Percentiles rank a stretch among this genome's conserved stretches.
Conservation (phyloP, 306 rosid species). For the Aeschynomene evenia region DNA sequence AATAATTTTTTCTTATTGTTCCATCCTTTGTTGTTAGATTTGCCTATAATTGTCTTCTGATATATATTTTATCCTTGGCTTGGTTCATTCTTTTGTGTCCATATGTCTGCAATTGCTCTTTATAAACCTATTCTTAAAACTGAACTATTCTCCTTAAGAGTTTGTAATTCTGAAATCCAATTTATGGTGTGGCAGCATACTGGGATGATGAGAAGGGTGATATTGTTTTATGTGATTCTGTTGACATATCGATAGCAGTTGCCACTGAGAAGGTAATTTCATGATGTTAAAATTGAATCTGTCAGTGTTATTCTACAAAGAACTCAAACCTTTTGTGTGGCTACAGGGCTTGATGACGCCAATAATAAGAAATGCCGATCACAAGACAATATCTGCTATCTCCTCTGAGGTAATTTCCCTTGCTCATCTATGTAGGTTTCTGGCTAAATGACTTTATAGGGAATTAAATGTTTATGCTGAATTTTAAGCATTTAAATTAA, state of each 20-base stretch:
- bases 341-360: conserved; percentile 97
- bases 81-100: conserved; percentile 8
- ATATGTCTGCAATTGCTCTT: conserved; percentile 11
- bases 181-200: conserved; percentile 59
- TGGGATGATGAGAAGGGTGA: conserved; percentile 86
- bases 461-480: conserved; percentile 7
- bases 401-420: conserved; percentile 68
- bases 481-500: conserved; percentile 13
- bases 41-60: conserved; percentile 6
- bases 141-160: conserved; percentile 18
- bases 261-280: conserved; percentile 92
- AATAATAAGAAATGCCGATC: conserved; percentile 88
- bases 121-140: conserved; percentile 1
- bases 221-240: conserved; percentile 48
- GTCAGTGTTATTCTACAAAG: conserved; percentile 15
- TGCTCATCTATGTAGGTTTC: conserved; percentile 7
- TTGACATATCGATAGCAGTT: conserved; percentile 96
- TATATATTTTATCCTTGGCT: conserved; percentile 1
- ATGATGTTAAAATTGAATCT: conserved; percentile 27
- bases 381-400: conserved; percentile 80
- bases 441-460: conserved; percentile 9
- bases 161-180: conserved; percentile 27
- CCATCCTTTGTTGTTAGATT: conserved; percentile 6
- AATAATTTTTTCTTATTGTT: conserved; percentile 23
- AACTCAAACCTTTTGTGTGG: conserved; percentile 31